Conservation (phyloP, 208 protist genomes). For the Leishmania major region DNA sequence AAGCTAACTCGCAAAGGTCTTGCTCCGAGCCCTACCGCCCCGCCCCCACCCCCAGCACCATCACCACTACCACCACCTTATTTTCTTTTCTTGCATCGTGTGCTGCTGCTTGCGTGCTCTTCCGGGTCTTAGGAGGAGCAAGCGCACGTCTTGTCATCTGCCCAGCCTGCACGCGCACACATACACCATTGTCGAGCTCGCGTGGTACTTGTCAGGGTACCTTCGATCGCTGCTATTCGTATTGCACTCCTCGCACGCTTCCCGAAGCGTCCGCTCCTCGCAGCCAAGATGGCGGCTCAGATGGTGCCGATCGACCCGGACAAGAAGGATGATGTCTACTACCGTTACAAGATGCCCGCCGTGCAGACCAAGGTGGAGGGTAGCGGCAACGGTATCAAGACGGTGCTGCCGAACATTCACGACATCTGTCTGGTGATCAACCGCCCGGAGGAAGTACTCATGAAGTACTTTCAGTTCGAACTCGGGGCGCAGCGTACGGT, state of each 20-base stretch:
- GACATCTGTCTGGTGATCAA: slow-evolving; percentile 90
- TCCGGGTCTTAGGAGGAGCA: background rate
- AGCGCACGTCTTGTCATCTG: background rate
- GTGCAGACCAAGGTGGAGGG: slow-evolving; percentile 92
- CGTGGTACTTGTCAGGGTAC: background rate
- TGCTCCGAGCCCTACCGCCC: background rate
- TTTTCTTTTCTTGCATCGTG: background rate
- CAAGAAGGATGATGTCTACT: slow-evolving; percentile 88
- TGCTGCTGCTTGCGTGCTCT: background rate
- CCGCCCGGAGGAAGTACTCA: slow-evolving; percentile 85
- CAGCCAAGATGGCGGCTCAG: slow-evolving; percentile 56
- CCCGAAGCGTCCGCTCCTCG: background rate
- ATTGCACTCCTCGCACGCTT: background rate
- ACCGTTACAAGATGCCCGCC: slow-evolving; percentile 95
- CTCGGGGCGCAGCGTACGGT: slow-evolving; percentile 85
- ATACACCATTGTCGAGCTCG: background rate
- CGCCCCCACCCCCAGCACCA: too few species aligned
- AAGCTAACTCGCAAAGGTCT: background rate
- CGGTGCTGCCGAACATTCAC: slow-evolving; percentile 94
- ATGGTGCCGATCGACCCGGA: slow-evolving; percentile 92
- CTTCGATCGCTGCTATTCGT: too few species aligned
- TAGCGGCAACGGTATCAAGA: slow-evolving; percentile 95
- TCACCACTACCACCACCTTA: too few species aligned
- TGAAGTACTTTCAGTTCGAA: slow-evolving; percentile 91
- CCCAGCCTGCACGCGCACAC: background rate